phyloP scores from a whole-genome alignment of 78 protist genomes.

The Cavenderia fasciculata region DNA sequence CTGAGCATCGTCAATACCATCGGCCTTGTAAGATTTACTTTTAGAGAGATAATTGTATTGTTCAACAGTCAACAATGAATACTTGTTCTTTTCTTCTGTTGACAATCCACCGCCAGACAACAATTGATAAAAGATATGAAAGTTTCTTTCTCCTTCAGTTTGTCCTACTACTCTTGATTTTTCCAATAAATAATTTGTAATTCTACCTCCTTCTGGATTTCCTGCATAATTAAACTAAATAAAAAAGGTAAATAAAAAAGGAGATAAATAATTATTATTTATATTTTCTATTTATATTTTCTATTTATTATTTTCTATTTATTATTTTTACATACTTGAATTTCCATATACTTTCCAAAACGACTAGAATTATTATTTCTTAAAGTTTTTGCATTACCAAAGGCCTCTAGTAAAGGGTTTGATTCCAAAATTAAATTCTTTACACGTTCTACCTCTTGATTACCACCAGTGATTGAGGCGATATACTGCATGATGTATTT shows the following conservation, averaged over 20 bases:
- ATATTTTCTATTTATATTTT: neutral
- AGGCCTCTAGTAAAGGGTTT: constrained; percentile 91
- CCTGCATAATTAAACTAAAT: constrained; percentile 66
- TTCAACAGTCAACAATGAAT: constrained; percentile 10
- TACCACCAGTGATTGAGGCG: constrained; percentile 76
- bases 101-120: constrained; percentile 76
- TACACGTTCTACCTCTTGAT: constrained; percentile 90
- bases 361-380: constrained; percentile 97
- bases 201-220: constrained; percentile 91
- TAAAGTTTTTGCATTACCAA: constrained; percentile 98
- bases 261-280: neutral
- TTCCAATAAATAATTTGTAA: constrained; percentile 83
- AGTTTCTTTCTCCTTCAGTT: constrained; percentile 89
- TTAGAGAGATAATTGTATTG: constrained; percentile 78
- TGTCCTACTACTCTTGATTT: constrained; percentile 93
- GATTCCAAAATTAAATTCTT: constrained; percentile 82
- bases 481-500: constrained; percentile 82
- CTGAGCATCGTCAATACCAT: constrained; percentile 47
- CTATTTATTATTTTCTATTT: neutral
- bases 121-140: constrained; percentile 94
- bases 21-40: constrained; percentile 55
- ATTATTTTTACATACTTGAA: no score
- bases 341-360: constrained; percentile 86
- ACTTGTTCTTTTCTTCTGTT: constrained; percentile 9
- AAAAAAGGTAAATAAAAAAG: no score